phyloP scores from a whole-genome alignment of 352 stramenopile species.

The Pythium aristosporum region DNA sequence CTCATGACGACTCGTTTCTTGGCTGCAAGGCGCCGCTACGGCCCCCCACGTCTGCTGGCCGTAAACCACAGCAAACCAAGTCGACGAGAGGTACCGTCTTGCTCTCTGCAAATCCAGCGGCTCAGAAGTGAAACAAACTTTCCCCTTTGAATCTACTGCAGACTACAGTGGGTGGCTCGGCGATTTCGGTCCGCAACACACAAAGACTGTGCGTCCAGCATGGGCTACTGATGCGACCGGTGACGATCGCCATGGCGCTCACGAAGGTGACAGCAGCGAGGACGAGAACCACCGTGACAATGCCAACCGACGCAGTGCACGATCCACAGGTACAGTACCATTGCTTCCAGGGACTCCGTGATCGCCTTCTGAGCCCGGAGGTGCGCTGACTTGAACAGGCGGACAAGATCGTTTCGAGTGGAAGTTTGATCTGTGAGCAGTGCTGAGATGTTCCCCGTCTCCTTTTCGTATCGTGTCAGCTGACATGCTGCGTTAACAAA shows the following conservation, averaged over 20 bases:
- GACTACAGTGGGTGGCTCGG: slow-evolving; percentile 75
- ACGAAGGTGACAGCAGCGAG: slow-evolving; percentile 1
- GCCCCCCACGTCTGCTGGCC: not conserved
- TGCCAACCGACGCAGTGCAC: not conserved
- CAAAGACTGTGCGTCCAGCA: slow-evolving; percentile 58
- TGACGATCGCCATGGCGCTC: not conserved
- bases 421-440: slow-evolving; percentile 61
- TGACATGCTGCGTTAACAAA: not conserved
- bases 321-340: not conserved
- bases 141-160: slow-evolving; percentile 10
- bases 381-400: not conserved
- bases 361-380: not conserved
- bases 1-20: slow-evolving; percentile 50
- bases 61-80: slow-evolving; percentile 3
- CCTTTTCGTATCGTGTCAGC: not conserved
- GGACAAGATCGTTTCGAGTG: slow-evolving; percentile 40
- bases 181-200: slow-evolving; percentile 72
- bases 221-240: slow-evolving; percentile 34
- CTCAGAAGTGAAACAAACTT: not conserved
- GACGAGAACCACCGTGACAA: not conserved
- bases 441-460: not conserved
- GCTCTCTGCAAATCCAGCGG: not conserved
- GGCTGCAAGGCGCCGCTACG: slow-evolving; percentile 29
- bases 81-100: not conserved
- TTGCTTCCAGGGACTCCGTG: not conserved